Base-by-base conservation (phyloP, 805 yeast species). In the Saccharomyces mikatae region DNA sequence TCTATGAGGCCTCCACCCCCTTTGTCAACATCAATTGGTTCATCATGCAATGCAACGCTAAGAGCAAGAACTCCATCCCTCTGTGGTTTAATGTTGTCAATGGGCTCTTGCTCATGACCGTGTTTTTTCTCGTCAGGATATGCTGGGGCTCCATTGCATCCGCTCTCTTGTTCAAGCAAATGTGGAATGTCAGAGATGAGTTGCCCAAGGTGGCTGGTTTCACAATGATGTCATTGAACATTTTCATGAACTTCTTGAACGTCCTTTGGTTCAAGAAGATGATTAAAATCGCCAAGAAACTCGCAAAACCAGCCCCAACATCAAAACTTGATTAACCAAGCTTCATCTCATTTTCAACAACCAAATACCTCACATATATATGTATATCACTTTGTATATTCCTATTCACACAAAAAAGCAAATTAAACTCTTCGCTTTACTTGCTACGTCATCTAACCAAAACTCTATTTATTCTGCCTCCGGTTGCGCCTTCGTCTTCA, bases 1-100 rank as follows among this genome's bases (percentile, higher is more conserved):
- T 87, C 50, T 94, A 87, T 70, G 99, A 94, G 72, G 78, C 87
- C 46, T 86, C 96, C 49, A 88, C 97, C 1, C 98, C 98, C 8
- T 94, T 94, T 71, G 96, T 94, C 58, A 95, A 94, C 71, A 69
- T 88, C 66, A 89, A 94, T 70, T 94, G 97, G 97, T 91, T 86
- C 70, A 83, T 89, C 32, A 78, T 86, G 31, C 84, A 87, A 62
- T 74, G 29, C 30, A 9, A 46, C 13, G 11, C 48, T 28, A 49
- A 41, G 52, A 17, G 47, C 44, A 3, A 49, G 46, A 17, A 46
- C 47, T 60, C 60, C 31, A 56, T 54, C 51, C 83, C 87, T 46
- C 75, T 75, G 26, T 75, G 65, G 58, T 53, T 81, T 10, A 79
- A 82, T 51, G 65, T 80, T 14, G 62, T 84, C 60, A 94, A 94